Conservation (phyloP, 139 green algal species). For the Ettlia oleoabundans region DNA sequence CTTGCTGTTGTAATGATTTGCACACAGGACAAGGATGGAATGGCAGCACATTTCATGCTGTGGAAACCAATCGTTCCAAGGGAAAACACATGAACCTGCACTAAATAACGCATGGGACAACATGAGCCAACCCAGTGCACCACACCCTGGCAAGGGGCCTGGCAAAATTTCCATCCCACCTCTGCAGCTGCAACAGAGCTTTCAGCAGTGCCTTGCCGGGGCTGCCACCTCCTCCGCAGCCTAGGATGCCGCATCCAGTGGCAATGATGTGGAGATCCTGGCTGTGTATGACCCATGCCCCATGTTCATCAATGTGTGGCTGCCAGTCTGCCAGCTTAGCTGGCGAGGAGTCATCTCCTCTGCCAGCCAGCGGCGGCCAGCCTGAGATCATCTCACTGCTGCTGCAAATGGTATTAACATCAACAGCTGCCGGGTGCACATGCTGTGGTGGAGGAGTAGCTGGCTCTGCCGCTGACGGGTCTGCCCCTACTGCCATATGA, state of each 20-base stretch:
- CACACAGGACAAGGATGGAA: too few relatives aligned
- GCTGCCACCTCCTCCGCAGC: slow-evolving; percentile 50
- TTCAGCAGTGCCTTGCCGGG: slow-evolving; percentile 43
- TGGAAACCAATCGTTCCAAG: too few relatives aligned
- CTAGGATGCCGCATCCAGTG: slow-evolving; percentile 45
- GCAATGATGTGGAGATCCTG: slow-evolving; percentile 37
- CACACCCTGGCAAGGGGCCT: not conserved
- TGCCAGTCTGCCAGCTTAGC: slow-evolving; percentile 14
- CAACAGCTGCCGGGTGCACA: too few relatives aligned
- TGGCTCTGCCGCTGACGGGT: not conserved
- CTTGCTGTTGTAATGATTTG: too few relatives aligned
- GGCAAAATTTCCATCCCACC: not conserved
- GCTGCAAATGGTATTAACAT: too few relatives aligned
- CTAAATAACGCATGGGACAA: too few relatives aligned
- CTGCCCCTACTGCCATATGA: too few relatives aligned
- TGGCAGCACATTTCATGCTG: too few relatives aligned
- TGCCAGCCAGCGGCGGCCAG: slow-evolving; percentile 21
- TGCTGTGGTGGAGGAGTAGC: too few relatives aligned
- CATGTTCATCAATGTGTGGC: slow-evolving; percentile 3
- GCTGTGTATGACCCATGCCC: slow-evolving; percentile 21
- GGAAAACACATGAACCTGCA: too few relatives aligned
- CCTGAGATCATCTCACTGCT: too few relatives aligned
- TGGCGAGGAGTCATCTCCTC: not conserved
- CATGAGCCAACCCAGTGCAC: too few relatives aligned
- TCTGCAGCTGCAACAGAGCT: slow-evolving; percentile 28